Evolutionary conservation across 2,329 filamentous ascomycete genomes (phyloP).

Genomic region (Pseudogymnoascus sp.): DNA sequence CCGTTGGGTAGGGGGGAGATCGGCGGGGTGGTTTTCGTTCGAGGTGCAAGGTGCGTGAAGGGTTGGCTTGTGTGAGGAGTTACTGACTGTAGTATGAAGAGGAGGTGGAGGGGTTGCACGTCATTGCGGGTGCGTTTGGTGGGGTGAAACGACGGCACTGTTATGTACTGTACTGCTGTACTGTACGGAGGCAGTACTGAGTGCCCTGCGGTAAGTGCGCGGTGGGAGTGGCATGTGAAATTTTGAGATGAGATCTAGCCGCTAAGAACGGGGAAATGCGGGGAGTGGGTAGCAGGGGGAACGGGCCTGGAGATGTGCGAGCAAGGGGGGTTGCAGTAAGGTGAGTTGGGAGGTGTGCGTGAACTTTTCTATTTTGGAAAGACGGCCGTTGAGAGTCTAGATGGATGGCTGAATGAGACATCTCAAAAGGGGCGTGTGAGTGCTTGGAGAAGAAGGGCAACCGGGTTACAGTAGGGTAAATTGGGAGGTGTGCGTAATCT

Average conservation of each 20-base stretch:
- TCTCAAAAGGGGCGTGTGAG: not conserved
- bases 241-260: not conserved
- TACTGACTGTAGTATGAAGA: not conserved
- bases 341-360: not conserved
- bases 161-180: not conserved
- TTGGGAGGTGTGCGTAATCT: no score
- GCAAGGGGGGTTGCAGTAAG: not conserved
- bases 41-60: not conserved
- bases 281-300: not conserved
- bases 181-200: not conserved
- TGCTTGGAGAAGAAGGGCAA: no score
- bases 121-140: not conserved
- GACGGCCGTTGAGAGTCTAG: not conserved
- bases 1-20: not conserved
- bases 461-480: no score
- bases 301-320: not conserved
- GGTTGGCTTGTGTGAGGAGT: not conserved
- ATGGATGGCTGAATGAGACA: not conserved
- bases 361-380: not conserved
- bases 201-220: not conserved
- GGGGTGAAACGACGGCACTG: constrained; percentile 1
- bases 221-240: not conserved
- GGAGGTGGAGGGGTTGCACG: not conserved
- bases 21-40: not conserved
- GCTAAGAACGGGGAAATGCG: constrained; percentile 1